Percentiles rank a stretch among this genome's conserved stretches.
These are phyloP conservation scores for Artemisia tridentata DNA, from an alignment of 129 eudicot genomes.

Conservation along the genomic window DNA sequence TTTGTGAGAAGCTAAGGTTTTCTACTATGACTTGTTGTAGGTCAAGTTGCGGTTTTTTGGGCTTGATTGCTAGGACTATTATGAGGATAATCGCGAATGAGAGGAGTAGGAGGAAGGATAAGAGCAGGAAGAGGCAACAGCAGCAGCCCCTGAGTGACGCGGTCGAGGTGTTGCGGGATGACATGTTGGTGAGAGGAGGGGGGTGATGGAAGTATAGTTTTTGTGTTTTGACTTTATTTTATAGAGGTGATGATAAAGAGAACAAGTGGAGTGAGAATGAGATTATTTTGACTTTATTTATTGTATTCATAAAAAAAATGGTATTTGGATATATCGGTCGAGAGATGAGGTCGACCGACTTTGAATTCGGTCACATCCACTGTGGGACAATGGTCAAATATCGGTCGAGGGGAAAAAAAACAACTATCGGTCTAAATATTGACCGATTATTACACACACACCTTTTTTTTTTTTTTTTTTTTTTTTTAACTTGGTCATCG, in stretches of 20 bases:
- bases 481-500: too few species aligned
- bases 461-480: too few species aligned
- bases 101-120: slow-evolving; percentile 81
- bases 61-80: slow-evolving; percentile 73
- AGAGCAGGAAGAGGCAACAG: slow-evolving; percentile 89
- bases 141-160: slow-evolving; percentile 92
- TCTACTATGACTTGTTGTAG: slow-evolving; percentile 75
- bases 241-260: slow-evolving; percentile 7
- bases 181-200: slow-evolving; percentile 14
- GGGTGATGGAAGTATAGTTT: slow-evolving; percentile 19
- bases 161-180: slow-evolving; percentile 36
- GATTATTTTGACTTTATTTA: slow-evolving; percentile 18
- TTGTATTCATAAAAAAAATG: too few species aligned
- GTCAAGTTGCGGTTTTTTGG: slow-evolving; percentile 76
- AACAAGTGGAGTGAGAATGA: slow-evolving; percentile 31
- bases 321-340: not conserved
- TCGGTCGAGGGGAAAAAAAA: too few species aligned
- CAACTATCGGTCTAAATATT: too few species aligned
- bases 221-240: slow-evolving; percentile 18
- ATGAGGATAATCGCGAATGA: slow-evolving; percentile 75
- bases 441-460: too few species aligned
- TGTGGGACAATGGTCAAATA: too few species aligned
- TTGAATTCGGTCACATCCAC: too few species aligned
- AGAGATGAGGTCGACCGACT: too few species aligned
- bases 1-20: slow-evolving; percentile 51